These are phyloP conservation scores for Kluyveromyces lactis DNA, from an alignment of 805 yeast genomes.

Conservation along the genomic window DNA sequence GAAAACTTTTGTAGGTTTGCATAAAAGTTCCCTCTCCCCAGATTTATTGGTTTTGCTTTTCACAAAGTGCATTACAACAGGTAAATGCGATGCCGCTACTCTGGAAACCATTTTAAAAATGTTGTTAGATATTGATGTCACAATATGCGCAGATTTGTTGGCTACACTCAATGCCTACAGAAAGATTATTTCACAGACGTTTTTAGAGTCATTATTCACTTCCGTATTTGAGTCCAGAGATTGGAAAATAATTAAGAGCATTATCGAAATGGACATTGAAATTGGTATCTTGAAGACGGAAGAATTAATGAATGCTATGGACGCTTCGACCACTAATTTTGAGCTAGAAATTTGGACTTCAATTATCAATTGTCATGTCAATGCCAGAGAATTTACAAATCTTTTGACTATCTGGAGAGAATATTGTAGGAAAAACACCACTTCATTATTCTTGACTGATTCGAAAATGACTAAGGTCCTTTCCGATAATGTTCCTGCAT, in stretches of 20 bases:
- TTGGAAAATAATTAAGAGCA: slow-evolving; percentile 39
- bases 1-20: slow-evolving; percentile 15
- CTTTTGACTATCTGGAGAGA: slow-evolving; percentile 42
- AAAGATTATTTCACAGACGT: slow-evolving; percentile 45
- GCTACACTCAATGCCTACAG: slow-evolving; percentile 40
- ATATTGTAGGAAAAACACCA: slow-evolving; percentile 10
- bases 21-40: slow-evolving; percentile 6
- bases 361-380: slow-evolving; percentile 40
- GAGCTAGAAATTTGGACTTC: slow-evolving; percentile 20
- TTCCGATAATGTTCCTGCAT: slow-evolving; percentile 32
- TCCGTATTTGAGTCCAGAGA: slow-evolving; percentile 11
- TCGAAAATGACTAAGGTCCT: slow-evolving; percentile 30
- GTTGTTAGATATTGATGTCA: slow-evolving; percentile 33
- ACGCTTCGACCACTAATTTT: slow-evolving; percentile 5
- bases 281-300: slow-evolving; percentile 41
- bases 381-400: slow-evolving; percentile 47
- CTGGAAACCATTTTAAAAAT: slow-evolving; percentile 43
- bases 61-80: slow-evolving; percentile 16
- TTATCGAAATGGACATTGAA: slow-evolving; percentile 49
- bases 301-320: slow-evolving; percentile 11
- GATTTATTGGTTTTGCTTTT: slow-evolving; percentile 13
- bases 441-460: slow-evolving; percentile 14
- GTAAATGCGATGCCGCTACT: slow-evolving; percentile 18
- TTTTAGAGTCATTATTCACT: slow-evolving; percentile 31
- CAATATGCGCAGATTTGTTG: slow-evolving; percentile 37